Conservation (phyloP, 139 green algal genomes). For the Micromonas commoda region DNA sequence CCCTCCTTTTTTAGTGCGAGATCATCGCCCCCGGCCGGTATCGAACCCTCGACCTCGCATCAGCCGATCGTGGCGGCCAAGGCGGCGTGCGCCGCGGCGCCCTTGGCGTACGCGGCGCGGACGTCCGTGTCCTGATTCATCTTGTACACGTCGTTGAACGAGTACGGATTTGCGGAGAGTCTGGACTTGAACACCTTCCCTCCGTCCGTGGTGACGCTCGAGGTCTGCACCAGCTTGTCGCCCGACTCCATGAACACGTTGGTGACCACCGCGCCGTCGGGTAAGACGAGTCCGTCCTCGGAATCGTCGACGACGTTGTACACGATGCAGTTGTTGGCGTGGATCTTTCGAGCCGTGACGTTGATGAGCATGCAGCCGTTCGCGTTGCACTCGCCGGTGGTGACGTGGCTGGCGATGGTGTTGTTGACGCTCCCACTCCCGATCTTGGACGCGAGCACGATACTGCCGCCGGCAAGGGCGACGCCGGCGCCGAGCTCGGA, state of each 20-base stretch:
- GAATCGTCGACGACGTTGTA: constrained; percentile 33
- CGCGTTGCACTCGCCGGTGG: neutral
- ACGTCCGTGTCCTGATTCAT: constrained; percentile 21
- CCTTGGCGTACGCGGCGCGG: neutral
- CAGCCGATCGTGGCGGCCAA: too few relatives aligned
- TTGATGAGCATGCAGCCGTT: constrained; percentile 26
- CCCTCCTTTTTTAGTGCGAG: too few relatives aligned
- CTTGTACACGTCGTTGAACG: constrained; percentile 30
- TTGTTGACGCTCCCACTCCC: neutral
- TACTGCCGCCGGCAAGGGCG: neutral
- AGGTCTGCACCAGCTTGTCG: constrained; percentile 22
- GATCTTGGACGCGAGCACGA: constrained; percentile 13
- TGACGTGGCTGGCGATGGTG: neutral
- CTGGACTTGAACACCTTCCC: constrained; percentile 31
- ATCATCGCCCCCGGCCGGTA: too few relatives aligned
- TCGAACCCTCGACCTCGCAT: too few relatives aligned
- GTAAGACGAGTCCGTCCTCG: constrained; percentile 25
- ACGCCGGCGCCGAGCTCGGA: too few relatives aligned
- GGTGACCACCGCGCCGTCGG: constrained; percentile 17
- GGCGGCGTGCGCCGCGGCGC: neutral
- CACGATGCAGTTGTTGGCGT: neutral
- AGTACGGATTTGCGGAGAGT: constrained; percentile 16
- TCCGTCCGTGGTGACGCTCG: neutral
- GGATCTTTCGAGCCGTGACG: constrained; percentile 22
- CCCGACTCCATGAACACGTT: constrained; percentile 20